phyloP scores from a whole-genome alignment of 202 grass and related monocot genomes.

The Tripidium arundinaceum region DNA sequence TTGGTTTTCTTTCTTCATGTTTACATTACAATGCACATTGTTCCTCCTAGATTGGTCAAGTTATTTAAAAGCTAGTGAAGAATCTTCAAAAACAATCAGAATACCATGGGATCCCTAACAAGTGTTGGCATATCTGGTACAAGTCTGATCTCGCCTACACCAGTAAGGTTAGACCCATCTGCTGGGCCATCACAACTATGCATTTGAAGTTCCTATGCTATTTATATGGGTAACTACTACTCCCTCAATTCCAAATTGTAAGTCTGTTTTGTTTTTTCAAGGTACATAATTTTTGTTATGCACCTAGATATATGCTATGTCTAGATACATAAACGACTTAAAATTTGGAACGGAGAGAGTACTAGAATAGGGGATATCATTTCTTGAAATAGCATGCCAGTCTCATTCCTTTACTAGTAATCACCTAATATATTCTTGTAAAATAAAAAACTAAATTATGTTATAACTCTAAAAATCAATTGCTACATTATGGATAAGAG shows the following conservation, averaged over 20 bases:
- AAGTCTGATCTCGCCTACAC: conserved; percentile 86
- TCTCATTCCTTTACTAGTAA: not conserved
- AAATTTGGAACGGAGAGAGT: not conserved
- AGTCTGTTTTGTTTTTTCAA: not conserved
- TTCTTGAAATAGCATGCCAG: not conserved
- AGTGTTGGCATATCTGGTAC: conserved; percentile 85
- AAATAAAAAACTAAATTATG: not conserved
- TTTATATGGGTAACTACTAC: not conserved
- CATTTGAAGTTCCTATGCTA: not conserved
- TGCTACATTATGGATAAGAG: not conserved
- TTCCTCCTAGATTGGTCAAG: not conserved
- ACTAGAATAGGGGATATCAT: not conserved
- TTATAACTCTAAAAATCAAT: not conserved
- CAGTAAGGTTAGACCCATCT: conserved; percentile 80
- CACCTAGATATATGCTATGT: not conserved
- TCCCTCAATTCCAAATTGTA: not conserved
- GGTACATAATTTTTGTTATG: not conserved
- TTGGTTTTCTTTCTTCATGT: not conserved
- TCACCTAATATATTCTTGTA: not conserved
- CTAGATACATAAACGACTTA: not conserved
- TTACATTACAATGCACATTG: not conserved
- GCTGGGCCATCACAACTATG: conserved; percentile 63
- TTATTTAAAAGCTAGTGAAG: not conserved
- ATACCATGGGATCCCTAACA: conserved; percentile 84
- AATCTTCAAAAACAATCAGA: conserved; percentile 18